Base-by-base conservation (phyloP, 345 rosid genomes). In the Populus nigra region DNA sequence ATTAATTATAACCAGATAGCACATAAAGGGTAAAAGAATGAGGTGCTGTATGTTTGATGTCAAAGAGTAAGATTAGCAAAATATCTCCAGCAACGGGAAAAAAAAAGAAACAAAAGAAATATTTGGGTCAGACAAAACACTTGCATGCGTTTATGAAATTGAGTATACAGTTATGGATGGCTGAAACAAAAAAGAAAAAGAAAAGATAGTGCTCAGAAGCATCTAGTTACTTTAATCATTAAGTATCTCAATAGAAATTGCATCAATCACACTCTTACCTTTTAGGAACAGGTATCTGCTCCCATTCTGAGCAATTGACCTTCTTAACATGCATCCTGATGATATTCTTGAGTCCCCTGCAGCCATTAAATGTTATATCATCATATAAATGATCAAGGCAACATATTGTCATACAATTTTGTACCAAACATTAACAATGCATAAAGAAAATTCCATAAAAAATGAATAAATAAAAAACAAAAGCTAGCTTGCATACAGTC, bases 271-370 rank as follows among this genome's bases (percentile, higher is more conserved):
- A 71, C n/a, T 7, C 43, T 25, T 61, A 96, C 98, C 98, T 96
- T 84, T 88, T 92, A 59, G 99, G 99, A 63, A 96, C 88, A n/a
- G 87, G 90, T 80, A 94, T 71, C 73, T 75, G 88, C 88, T 94
- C 97, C 99, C 99, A 96, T 67, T 94, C 94, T 11, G 97, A 86
- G 87, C 91, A 89, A 79, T 96, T 89, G 55, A 86, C 81, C 89
- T 85, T 94, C 84, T 86, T 96, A 61, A 96, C 80, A 68, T 92
- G 90, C 83, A 96, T 81, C 87, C 86, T 92, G 71, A 96, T 76
- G 67, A 96, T 89, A 88, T 94, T 94, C 84, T 90, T 91, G 68
- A 96, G 94, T 69, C 96, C 99, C 90, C 99, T 96, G 74, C 76
- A 85, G 72, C 73, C 39, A 76, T 36, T 81, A 80, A 76, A 62